Base-by-base conservation (phyloP, 805 yeast genomes). In the Lachancea cidri region DNA sequence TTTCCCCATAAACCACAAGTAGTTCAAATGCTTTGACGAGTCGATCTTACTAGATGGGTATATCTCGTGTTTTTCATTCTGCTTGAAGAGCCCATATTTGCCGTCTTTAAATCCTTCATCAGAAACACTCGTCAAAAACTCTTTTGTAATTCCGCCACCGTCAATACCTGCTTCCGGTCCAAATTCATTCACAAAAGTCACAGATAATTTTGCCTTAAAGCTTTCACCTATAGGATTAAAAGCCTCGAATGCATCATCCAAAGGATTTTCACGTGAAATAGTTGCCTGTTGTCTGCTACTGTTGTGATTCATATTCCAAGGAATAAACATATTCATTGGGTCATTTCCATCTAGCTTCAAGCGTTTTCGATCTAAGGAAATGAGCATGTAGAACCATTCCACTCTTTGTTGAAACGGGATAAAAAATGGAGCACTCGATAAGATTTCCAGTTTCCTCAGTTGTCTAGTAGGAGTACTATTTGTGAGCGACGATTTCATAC, bases 131-230 rank as follows among this genome's bases (percentile, higher is more conserved):
- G 91, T 87, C 41, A 91, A 65, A 47, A 93, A 79, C 54, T 91
- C 98, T 58, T 91, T 89, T 0, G 97, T 89, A 17, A 91, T 68
- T 1, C 98, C 98, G 9, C 98, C 98, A 5, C 98, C 98, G 60
- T 91, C 98, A 33, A 91, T 83, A 1, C 98, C 98, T 0, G 81
- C 87, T 27, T 68, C 74, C 13, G 66, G 67, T 2, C 89, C 95
- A 63, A 80, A 77, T 42, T 83, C 75, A 53, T 86, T 84, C 29
- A 68, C 67, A 55, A 93, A 88, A 13, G 72, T 72, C 2, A 93
- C 87, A 1, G 74, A 66, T 7, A 89, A 60, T 27, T 68, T 70
- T 6, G 71, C 56, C 52, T 84, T 87, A 58, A 89, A 74, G 3
- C 65, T 64, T 1, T 67, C 53, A 0, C 88, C 86, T 7, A 72